Base-by-base conservation (phyloP, 148 eudicot genomes). In the Rhododendron griersonianum region DNA sequence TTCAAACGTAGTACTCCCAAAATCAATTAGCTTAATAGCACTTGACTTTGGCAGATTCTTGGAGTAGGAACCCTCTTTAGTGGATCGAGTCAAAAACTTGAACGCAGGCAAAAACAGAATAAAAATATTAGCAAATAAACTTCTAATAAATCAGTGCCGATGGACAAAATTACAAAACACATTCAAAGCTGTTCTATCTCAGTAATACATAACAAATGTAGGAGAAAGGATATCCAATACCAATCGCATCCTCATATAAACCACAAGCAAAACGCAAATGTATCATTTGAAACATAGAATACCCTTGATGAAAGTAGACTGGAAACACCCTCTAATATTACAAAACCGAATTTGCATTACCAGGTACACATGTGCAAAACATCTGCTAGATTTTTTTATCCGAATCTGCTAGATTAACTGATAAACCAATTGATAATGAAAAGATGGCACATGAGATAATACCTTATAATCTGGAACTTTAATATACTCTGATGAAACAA, bases 401-500 rank as follows among this genome's bases (percentile, higher is more conserved):
- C 11, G 11, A 47, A 47, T 47, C 50, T 47, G 50, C 50, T 9
- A 9, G 50, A 47, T 47, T 47, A 44, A 67, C 25, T 35, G 37
- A 81, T 33, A 78, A 44, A 71, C 39, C 41, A 83, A 82, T 23
- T 48, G 44, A 33, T 51, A 28, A 77, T 8, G 11, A 59, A n/a
- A 63, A 30, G 67, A 87, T 65, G 74, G n/a, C 11, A 73, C 33
- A 37, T 47, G 81, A 89, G 33, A 69, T 28, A 37, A 77, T 87
- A 92, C 94, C 94, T 92, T 92, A 81, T 91, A 87, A 81, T 92
- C 94, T 33, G 91, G 92, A 74, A 92, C 91, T 90, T 92, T 92
- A 37, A 92, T 86, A 83, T 87, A 91, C 39, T 92, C 94, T 9
- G 94, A 83, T 39, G 92, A 91, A 73, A 91, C 92, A 85, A 92